These are phyloP conservation scores for Polyporus tsugae DNA, from an alignment of 1,284 basidiomycete genomes.

Conservation along the genomic window DNA sequence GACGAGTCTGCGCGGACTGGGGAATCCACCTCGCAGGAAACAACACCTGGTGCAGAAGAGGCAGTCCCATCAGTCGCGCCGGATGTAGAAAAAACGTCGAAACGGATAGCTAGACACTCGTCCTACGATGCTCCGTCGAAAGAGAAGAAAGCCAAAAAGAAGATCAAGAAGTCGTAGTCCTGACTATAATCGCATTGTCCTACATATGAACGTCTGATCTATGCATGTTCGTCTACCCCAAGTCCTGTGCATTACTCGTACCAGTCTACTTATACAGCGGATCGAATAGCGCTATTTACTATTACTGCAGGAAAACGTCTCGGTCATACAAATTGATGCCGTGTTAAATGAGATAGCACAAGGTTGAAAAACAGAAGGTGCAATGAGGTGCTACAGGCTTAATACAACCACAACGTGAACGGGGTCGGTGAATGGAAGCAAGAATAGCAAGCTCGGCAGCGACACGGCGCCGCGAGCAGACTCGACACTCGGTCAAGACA, in stretches of 20 bases:
- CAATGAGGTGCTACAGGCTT: background rate
- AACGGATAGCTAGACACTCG: background rate
- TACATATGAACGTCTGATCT: background rate
- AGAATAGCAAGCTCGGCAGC: background rate
- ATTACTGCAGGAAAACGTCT: constrained; percentile 11
- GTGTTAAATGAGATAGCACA: background rate
- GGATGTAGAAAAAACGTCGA: background rate
- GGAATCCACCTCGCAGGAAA: background rate
- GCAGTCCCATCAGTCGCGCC: background rate
- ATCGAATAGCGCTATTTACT: constrained; percentile 21
- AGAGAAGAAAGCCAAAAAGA: constrained; percentile 17
- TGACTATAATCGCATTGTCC: background rate
- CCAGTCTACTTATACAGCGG: constrained; percentile 25
- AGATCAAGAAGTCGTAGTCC: constrained; percentile 12
- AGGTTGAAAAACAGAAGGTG: background rate
- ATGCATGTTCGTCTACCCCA: background rate
- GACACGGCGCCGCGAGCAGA: background rate
- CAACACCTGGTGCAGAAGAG: background rate
- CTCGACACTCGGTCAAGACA: background rate
- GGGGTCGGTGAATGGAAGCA: background rate
- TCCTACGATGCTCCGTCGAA: background rate
- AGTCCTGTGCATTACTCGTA: constrained; percentile 24
- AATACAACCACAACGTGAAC: background rate
- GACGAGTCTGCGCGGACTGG: background rate
- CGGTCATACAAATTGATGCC: constrained; percentile 15